Percentiles rank a stretch among this genome's conserved stretches.
phyloP scores from a whole-genome alignment of 1,284 basidiomycete genomes.

The Xanthoconium separans region DNA sequence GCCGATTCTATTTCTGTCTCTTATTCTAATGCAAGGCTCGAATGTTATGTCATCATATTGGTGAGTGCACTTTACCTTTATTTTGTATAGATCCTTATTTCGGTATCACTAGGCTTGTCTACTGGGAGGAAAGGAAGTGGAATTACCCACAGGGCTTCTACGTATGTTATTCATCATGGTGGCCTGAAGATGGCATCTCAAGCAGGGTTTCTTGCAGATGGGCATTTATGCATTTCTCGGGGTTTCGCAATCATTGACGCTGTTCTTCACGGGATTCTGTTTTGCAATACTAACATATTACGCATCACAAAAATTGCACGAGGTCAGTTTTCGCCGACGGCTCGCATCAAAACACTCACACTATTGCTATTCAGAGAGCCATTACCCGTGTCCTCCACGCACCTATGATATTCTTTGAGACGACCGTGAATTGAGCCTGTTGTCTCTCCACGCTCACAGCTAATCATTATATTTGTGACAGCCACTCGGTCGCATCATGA shows the following conservation, averaged over 20 bases:
- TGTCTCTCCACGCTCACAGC: not conserved
- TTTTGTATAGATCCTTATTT: not conserved
- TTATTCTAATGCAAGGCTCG: slow-evolving; percentile 58
- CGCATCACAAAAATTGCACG: slow-evolving; percentile 44
- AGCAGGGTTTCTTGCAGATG: slow-evolving; percentile 44
- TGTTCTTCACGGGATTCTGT: slow-evolving; percentile 54
- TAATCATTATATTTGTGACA: slow-evolving; percentile 23
- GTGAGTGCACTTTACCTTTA: slow-evolving; percentile 28
- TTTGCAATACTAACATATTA: slow-evolving; percentile 65
- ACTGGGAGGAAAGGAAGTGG: slow-evolving; percentile 68
- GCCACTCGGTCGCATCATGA: slow-evolving; percentile 89
- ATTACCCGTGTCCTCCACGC: slow-evolving; percentile 67
- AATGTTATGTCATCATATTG: slow-evolving; percentile 68
- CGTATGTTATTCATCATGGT: slow-evolving; percentile 36
- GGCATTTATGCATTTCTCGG: slow-evolving; percentile 64
- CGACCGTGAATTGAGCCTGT: slow-evolving; percentile 51
- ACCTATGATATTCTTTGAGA: slow-evolving; percentile 90
- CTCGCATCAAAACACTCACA: not conserved
- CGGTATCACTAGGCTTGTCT: slow-evolving; percentile 53
- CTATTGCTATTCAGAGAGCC: slow-evolving; percentile 39
- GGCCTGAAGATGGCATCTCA: not conserved
- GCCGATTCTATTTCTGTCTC: slow-evolving; percentile 50
- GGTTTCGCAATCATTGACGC: slow-evolving; percentile 46
- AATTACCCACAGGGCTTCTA: slow-evolving; percentile 56
- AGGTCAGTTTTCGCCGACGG: slow-evolving; percentile 5